These are phyloP conservation scores for Abrus precatorius DNA, from an alignment of 306 rosid species.

Conservation along the genomic window DNA sequence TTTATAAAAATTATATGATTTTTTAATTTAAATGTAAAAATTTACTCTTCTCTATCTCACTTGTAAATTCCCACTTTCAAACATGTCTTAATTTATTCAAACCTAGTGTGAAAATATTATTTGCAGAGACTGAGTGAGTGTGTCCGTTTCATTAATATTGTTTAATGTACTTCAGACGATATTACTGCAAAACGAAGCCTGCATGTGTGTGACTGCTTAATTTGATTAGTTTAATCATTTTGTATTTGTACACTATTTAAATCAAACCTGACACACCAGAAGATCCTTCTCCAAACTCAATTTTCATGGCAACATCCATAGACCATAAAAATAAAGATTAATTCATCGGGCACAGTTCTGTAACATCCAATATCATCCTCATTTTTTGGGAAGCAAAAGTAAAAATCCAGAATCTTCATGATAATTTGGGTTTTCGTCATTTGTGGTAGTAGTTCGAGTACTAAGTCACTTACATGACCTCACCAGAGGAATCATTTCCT, in stretches of 20 bases:
- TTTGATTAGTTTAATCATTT: not conserved
- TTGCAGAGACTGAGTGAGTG: too few relatives aligned
- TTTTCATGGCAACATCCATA: not conserved
- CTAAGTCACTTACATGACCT: not conserved
- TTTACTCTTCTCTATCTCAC: too few relatives aligned
- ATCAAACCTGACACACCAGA: not conserved
- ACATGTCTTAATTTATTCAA: too few relatives aligned
- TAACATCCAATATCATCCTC: not conserved
- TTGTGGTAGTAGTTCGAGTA: not conserved
- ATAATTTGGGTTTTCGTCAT: not conserved
- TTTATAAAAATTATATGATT: too few relatives aligned
- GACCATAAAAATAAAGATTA: not conserved
- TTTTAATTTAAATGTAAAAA: too few relatives aligned
- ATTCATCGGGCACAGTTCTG: not conserved
- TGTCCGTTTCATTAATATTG: not conserved
- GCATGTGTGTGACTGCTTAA: too few relatives aligned
- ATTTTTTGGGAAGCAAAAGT: not conserved
- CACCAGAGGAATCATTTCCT: not conserved
- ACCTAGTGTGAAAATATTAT: too few relatives aligned
- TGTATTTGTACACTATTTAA: not conserved
- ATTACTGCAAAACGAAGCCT: not conserved
- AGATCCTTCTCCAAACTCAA: constrained; percentile 35
- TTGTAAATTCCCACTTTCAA: too few relatives aligned
- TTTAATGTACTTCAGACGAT: not conserved
- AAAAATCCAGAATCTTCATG: not conserved